These are phyloP conservation scores for Heliosperma pusillum DNA, from an alignment of 148 eudicot species.

Conservation along the genomic window DNA sequence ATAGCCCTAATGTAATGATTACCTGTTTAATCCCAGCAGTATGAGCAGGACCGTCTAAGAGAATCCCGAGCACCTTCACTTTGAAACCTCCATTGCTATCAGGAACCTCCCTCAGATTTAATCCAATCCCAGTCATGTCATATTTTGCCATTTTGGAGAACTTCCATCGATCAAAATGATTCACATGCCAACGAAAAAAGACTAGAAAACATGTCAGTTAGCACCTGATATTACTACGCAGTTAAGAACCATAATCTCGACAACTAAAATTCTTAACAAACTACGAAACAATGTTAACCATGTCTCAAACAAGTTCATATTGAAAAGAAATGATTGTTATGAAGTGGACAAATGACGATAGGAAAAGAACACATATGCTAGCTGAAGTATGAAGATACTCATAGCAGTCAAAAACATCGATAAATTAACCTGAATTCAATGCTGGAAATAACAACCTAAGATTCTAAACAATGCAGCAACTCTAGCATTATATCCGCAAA, in stretches of 20 bases:
- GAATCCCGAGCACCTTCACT: constrained; percentile 80
- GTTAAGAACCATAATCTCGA: constrained; percentile 8
- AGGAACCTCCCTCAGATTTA: constrained; percentile 87
- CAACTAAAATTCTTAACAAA: constrained; percentile 4
- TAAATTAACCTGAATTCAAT: constrained; percentile 5
- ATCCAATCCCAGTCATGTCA: constrained; percentile 96
- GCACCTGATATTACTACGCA: constrained; percentile 27
- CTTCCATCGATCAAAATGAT: constrained; percentile 46
- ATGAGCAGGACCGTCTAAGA: constrained; percentile 91
- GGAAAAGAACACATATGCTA: neutral
- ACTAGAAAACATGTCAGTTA: constrained; percentile 55
- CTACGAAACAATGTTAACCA: neutral
- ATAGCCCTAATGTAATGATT: constrained; percentile 14
- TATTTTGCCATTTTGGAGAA: constrained; percentile 98
- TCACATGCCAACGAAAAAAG: constrained; percentile 66
- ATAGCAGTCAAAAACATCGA: constrained; percentile 5
- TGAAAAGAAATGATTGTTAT: neutral
- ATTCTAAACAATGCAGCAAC: constrained; percentile 3
- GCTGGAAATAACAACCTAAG: neutral
- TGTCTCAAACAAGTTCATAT: neutral
- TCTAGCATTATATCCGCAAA: neutral
- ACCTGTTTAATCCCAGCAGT: constrained; percentile 95
- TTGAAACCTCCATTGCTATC: constrained; percentile 63
- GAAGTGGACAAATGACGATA: neutral
- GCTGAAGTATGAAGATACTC: constrained; percentile 2